These are phyloP conservation scores for Penstemon newberryi DNA, from an alignment of 257 asterid genomes.

Conservation along the genomic window DNA sequence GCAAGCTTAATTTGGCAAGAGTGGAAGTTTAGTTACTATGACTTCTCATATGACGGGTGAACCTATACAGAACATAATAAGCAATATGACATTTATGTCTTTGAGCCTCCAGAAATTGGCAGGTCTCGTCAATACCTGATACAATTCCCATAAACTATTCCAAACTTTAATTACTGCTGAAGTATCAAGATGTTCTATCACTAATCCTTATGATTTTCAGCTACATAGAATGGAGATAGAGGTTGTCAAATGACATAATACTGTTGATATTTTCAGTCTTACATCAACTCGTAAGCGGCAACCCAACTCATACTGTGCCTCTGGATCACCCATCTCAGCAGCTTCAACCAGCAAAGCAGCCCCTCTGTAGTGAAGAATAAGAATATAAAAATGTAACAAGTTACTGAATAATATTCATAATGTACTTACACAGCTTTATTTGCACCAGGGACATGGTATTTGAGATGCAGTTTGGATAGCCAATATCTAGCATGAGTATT, in stretches of 20 bases:
- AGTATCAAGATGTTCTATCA: not conserved
- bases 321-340: constrained; percentile 97
- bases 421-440: constrained; percentile 72
- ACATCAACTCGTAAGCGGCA: constrained; percentile 87
- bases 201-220: not conserved
- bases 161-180: not conserved
- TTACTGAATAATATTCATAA: not conserved
- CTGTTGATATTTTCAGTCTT: constrained; percentile 18
- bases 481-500: constrained; percentile 91
- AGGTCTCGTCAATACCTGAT: not conserved
- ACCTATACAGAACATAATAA: not conserved
- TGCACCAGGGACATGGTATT: constrained; percentile 92
- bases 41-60: not conserved
- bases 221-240: not conserved
- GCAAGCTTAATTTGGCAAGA: not conserved
- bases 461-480: constrained; percentile 81
- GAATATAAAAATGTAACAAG: constrained; percentile 24
- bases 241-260: constrained; percentile 16
- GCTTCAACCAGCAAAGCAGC: constrained; percentile 98
- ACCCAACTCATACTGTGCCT: constrained; percentile 85
- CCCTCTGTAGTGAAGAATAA: constrained; percentile 54
- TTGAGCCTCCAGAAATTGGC: no score
- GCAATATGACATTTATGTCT: not conserved
- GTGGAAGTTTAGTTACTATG: no score
- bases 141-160: not conserved